These are phyloP conservation scores for Diplodia sapinea DNA, from an alignment of 2,329 filamentous ascomycete genomes.

Conservation along the genomic window DNA sequence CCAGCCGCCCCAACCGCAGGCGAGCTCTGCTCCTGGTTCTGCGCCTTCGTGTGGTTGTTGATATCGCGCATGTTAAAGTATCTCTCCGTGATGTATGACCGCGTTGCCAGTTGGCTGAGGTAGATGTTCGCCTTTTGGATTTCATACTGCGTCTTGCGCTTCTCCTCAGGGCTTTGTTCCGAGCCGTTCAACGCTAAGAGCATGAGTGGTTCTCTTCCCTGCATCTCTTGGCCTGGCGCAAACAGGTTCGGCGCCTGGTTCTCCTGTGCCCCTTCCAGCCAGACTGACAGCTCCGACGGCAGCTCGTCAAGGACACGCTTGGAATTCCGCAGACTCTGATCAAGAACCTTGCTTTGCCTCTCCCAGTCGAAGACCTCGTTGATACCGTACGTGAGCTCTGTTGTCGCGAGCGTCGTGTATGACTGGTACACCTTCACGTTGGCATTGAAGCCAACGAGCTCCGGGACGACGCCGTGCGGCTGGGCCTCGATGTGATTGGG, in stretches of 20 bases:
- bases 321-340: constrained; percentile 71
- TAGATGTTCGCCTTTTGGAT: constrained; percentile 94
- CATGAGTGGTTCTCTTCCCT: constrained; percentile 34
- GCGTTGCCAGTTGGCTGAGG: constrained; percentile 77
- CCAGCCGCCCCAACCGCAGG: constrained; percentile 46
- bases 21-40: constrained; percentile 50
- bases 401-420: constrained; percentile 77
- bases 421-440: constrained; percentile 79
- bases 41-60: constrained; percentile 54
- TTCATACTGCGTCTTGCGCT: constrained; percentile 71
- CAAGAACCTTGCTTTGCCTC: constrained; percentile 75
- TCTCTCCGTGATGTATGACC: constrained; percentile 84
- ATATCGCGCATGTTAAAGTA: constrained; percentile 79
- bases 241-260: constrained; percentile 29
- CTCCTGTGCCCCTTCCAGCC: constrained; percentile 49
- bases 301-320: constrained; percentile 72
- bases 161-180: constrained; percentile 43
- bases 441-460: constrained; percentile 80
- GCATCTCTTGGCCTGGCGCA: constrained; percentile 35
- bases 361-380: constrained; percentile 76
- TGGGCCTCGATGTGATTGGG: constrained; percentile 73
- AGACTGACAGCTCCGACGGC: constrained; percentile 71
- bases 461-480: constrained; percentile 69
- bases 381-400: constrained; percentile 82
- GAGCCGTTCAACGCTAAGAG: constrained; percentile 36